These are phyloP conservation scores for Deuterostichococcus epilithicus DNA, from an alignment of 139 green algal genomes.

Conservation along the genomic window DNA sequence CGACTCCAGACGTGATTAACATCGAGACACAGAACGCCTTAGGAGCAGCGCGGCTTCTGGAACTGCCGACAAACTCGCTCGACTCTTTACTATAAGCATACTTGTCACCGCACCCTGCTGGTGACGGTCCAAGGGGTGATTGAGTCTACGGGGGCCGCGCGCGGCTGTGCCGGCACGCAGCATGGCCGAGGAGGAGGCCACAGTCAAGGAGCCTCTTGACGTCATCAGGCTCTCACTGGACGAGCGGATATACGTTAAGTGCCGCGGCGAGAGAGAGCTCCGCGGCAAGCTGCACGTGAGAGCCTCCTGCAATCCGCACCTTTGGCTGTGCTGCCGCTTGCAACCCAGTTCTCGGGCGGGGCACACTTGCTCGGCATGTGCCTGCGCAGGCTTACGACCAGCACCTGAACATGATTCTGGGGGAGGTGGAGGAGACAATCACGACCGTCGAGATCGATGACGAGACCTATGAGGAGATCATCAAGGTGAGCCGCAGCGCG, in stretches of 20 bases:
- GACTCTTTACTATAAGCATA: no score
- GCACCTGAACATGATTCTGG: slow-evolving; percentile 99
- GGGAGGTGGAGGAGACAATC: slow-evolving; percentile 96
- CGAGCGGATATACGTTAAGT: slow-evolving; percentile 96
- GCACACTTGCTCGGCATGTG: background rate
- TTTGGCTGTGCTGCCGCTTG: background rate
- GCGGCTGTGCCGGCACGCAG: no score
- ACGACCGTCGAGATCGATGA: slow-evolving; percentile 96
- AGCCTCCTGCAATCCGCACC: background rate
- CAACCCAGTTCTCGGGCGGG: background rate
- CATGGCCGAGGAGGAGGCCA: slow-evolving; percentile 57
- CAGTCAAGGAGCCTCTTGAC: slow-evolving; percentile 96
- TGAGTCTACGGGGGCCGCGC: no score
- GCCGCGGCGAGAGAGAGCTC: slow-evolving; percentile 88
- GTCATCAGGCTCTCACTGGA: slow-evolving; percentile 90
- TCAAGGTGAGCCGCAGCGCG: slow-evolving; percentile 68
- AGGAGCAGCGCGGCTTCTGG: no score
- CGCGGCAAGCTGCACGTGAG: slow-evolving; percentile 90
- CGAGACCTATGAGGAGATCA: slow-evolving; percentile 99
- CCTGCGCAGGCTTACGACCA: slow-evolving; percentile 94
- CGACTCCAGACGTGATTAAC: no score
- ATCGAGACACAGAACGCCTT: no score
- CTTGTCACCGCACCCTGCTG: no score
- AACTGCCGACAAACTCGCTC: no score
- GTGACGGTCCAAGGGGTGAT: no score